phyloP scores from a whole-genome alignment of 164 flowering plant species.

The Echeveria elegans region DNA sequence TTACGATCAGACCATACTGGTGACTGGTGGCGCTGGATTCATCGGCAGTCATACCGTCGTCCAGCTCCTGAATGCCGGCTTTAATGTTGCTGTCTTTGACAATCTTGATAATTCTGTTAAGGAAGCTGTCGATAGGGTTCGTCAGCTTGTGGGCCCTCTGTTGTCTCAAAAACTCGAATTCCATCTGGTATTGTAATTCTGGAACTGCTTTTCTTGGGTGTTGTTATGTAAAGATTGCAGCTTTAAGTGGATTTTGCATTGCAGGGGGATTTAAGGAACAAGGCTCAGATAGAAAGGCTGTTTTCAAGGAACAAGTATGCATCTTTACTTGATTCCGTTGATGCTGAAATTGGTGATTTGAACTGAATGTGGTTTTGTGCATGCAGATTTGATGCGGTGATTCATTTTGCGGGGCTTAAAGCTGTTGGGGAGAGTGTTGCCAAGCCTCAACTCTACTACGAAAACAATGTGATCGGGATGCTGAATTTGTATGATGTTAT shows the following conservation, averaged over 20 bases:
- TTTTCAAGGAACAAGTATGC: constrained; percentile 43
- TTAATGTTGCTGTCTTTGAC: constrained; percentile 60
- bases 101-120: constrained; percentile 62
- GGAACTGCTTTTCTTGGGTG: background rate
- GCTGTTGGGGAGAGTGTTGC: constrained; percentile 97
- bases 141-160: constrained; percentile 52
- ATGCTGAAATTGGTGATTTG: background rate
- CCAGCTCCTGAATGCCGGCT: constrained; percentile 65
- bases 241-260: constrained; percentile 10
- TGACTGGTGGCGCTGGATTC: constrained; percentile 93
- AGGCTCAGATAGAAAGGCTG: constrained; percentile 68
- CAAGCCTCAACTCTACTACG: constrained; percentile 66
- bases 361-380: background rate
- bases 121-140: constrained; percentile 60
- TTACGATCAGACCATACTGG: constrained; percentile 34
- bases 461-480: constrained; percentile 83
- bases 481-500: constrained; percentile 73
- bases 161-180: constrained; percentile 53
- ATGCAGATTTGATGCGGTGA: constrained; percentile 88
- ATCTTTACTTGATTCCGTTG: background rate
- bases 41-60: constrained; percentile 89
- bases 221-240: background rate
- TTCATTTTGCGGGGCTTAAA: constrained; percentile 96
- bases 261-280: constrained; percentile 83
- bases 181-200: constrained; percentile 21